Evolutionary conservation across 106 monocot species (phyloP), one percentile per base, ranked within the genome.

Genomic region (Alisma plantagoaquatica): DNA sequence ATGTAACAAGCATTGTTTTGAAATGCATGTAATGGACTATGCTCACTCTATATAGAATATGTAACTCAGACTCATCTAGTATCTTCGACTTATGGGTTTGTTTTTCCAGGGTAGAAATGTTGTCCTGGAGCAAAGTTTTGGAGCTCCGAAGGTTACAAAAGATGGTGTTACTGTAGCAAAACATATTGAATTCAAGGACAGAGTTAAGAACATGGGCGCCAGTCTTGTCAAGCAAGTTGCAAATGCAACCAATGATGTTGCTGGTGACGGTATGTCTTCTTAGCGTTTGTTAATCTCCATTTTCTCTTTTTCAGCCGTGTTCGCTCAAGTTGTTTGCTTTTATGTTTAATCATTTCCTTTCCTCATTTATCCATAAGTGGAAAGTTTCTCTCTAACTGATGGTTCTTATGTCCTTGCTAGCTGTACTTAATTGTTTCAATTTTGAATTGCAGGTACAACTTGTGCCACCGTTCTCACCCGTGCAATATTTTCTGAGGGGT

Each of bases 101-200:
- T n/a, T n/a, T n/a, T 29, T 53, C 4, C 23, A 96, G 96, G 96
- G 89, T 31, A 84, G 89, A 4, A 84, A 70, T 71, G 96, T 96
- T 46, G 73, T 96, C 33, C 28, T 96, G 21, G 96, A 96, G 51
- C 88, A 89, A 76, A 96, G 96, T 44, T 89, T 62, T 69, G 88
- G 88, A 61, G 84, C 88, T 47, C 96, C 96, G 0, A 96, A 96
- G 69, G 96, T 96, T 9, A 96, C 96, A 55, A 96, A 96, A 63
- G 96, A 96, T 63, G 96, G 96, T 53, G 96, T 89, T 18, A 88
- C 96, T 57, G 96, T 89, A 56, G 89, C 96, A 27, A 96, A 96
- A 73, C 78, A 78, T 68, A 89, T 96, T 46, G 88, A 96, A 27
- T 96, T 96, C 43, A 89, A 81, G 31, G 89, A 96, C 49, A 78